Evolutionary conservation across 495 filamentous ascomycete species (phyloP).

Genomic region (Mytilinidion resinicola): DNA sequence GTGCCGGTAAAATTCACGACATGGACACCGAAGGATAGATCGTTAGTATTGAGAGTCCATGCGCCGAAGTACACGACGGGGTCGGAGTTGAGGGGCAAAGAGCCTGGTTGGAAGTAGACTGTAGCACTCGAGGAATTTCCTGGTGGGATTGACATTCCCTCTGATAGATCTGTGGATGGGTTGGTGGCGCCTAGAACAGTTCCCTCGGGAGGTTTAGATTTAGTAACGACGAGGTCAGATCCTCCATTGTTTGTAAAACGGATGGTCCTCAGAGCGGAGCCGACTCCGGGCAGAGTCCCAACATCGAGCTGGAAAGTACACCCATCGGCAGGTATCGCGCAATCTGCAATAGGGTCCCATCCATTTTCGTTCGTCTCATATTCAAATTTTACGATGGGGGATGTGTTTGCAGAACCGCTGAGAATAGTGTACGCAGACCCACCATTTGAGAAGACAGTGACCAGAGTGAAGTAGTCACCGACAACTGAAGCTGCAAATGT

Average conservation of each 20-base stretch:
- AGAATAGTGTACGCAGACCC: not conserved
- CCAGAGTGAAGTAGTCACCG: not conserved
- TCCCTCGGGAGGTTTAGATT: constrained; percentile 32
- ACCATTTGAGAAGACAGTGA: not conserved
- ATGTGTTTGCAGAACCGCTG: not conserved
- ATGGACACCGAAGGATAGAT: constrained; percentile 41
- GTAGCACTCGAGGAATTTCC: constrained; percentile 26
- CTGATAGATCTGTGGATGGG: constrained; percentile 30
- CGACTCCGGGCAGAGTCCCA: constrained; percentile 24
- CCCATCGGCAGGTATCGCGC: constrained; percentile 14
- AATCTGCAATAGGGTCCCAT: constrained; percentile 17
- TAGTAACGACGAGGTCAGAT: constrained; percentile 30
- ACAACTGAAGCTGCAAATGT: not conserved
- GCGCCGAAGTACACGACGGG: constrained; percentile 25
- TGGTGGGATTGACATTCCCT: constrained; percentile 31
- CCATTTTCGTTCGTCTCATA: constrained; percentile 1
- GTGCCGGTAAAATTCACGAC: constrained; percentile 36
- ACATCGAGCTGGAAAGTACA: constrained; percentile 22
- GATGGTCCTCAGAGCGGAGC: constrained; percentile 16
- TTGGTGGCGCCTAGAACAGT: constrained; percentile 22
- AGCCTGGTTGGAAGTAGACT: constrained; percentile 31
- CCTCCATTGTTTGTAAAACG: constrained; percentile 35
- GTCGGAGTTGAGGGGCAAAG: constrained; percentile 26
- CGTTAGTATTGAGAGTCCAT: constrained; percentile 42
- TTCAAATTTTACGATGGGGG: not conserved